A percentile compares a stretch with the other conserved stretches of the same genome.
These are phyloP conservation scores for Cladosporium cucumerinum DNA, from an alignment of 2,329 filamentous ascomycete species.

Conservation along the genomic window DNA sequence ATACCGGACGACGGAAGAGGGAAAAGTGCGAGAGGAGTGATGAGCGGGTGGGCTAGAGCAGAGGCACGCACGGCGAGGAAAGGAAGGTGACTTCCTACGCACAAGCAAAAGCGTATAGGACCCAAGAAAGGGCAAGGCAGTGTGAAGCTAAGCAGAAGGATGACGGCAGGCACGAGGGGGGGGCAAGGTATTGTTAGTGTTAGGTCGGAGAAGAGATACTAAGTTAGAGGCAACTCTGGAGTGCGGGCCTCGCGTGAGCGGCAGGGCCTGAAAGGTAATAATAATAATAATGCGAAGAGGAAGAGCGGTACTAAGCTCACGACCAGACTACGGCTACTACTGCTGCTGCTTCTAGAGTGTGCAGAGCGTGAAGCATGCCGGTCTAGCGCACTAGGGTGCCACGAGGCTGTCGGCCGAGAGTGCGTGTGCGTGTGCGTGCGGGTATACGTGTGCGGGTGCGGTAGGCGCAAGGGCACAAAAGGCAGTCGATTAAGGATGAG, in stretches of 20 bases:
- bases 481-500: conserved; percentile 1
- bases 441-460: background rate
- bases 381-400: conserved; percentile 11
- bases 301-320: background rate
- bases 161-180: conserved; percentile 8
- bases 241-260: conserved; percentile 7
- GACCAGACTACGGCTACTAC: background rate
- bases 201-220: background rate
- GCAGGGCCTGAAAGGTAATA: background rate
- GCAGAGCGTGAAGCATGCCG: conserved; percentile 15
- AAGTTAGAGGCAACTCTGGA: conserved; percentile 5
- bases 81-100: background rate
- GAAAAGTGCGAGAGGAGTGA: background rate
- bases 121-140: conserved; percentile 10
- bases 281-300: no score
- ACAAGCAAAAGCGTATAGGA: background rate
- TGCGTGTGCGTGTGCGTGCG: no score
- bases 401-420: conserved; percentile 1
- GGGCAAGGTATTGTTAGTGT: background rate
- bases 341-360: conserved; percentile 2
- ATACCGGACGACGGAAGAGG: conserved; percentile 3
- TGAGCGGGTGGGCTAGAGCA: background rate
- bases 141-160: background rate
- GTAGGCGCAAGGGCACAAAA: background rate
- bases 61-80: background rate